Conservation (phyloP, 176 grass and related monocot species). For the Phoenix dactylifera region DNA sequence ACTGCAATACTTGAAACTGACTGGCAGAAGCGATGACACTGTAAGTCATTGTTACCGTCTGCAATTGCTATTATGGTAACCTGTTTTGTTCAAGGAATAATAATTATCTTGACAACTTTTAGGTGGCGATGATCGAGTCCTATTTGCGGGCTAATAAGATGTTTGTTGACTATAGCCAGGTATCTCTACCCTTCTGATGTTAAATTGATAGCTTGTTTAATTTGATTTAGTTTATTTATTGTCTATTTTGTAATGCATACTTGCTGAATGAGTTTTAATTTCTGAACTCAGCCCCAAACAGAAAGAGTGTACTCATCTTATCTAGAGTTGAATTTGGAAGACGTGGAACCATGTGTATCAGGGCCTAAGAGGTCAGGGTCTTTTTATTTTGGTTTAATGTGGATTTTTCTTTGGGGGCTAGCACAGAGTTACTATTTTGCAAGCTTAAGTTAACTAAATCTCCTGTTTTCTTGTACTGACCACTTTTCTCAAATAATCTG, state of each 20-base stretch:
- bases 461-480: too few relatives aligned
- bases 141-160: slow-evolving; percentile 84
- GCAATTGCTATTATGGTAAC: not conserved
- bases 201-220: slow-evolving; percentile 1
- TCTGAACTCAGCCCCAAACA: slow-evolving; percentile 49
- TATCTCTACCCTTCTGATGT: slow-evolving; percentile 16
- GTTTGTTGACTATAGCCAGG: slow-evolving; percentile 87
- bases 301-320: slow-evolving; percentile 74
- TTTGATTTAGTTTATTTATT: not conserved
- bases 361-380: slow-evolving; percentile 65
- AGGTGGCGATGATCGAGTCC: slow-evolving; percentile 94
- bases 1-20: slow-evolving; percentile 87
- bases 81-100: too few relatives aligned
- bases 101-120: too few relatives aligned
- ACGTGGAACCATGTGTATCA: slow-evolving; percentile 69
- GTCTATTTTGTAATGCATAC: too few relatives aligned
- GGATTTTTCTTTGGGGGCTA: too few relatives aligned
- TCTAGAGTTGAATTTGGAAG: slow-evolving; percentile 67
- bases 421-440: too few relatives aligned
- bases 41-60: slow-evolving; percentile 24
- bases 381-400: too few relatives aligned
- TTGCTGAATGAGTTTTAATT: too few relatives aligned
- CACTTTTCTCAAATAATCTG: too few relatives aligned
- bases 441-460: too few relatives aligned
- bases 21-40: slow-evolving; percentile 79